Evolutionary conservation across 768 basidiomycete genomes (phyloP), one percentile per base, ranked within the genome.

Genomic region (Mycena polygramma): DNA sequence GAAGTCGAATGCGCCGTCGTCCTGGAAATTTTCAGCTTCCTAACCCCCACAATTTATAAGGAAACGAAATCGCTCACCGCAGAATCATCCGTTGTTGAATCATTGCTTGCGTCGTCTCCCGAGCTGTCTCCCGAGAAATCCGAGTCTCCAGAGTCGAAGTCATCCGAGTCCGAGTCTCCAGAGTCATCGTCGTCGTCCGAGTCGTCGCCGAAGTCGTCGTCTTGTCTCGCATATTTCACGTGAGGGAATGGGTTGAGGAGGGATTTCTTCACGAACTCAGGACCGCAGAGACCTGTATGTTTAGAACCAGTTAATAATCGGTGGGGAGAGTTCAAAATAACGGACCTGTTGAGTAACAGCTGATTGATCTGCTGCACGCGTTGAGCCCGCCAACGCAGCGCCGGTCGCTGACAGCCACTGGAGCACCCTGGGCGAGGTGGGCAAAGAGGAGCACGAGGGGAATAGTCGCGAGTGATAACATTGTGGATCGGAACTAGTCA

Each of bases 341-440:
- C 64, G 37, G 43, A 70, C 69, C 69, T 11, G 60, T 49, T 13
- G 57, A 8, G 55, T 59, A 41, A 53, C 69, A 70, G 64, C 19
- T 20, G 53, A 70, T 22, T 6, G 63, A 60, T 26, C 69, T 26
- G 46, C 58, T 60, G 64, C 63, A 70, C 19, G n/a, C 58, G 11
- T 62, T 63, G 59, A 59, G 54, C 37, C 69, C 54, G 69, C 69
- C 69, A 64, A 66, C 64, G 64, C 63, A 70, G 46, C 59, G 30
- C 20, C 39, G 30, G 37, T 66, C 59, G 45, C 26, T 52, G 45
- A 70, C 52, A 14, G 64, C 69, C 63, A 70, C 69, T 61, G 69
- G 69, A 63, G 69, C 69, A 14, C 58, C 54, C 9, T 59, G 69
- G 24, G 52, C 64, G 48, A 55, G 39, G 45, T 17, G 51, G 17